Conservation (phyloP, 371 early-diverging fungal genomes). For the Nematocida ausubeli region DNA sequence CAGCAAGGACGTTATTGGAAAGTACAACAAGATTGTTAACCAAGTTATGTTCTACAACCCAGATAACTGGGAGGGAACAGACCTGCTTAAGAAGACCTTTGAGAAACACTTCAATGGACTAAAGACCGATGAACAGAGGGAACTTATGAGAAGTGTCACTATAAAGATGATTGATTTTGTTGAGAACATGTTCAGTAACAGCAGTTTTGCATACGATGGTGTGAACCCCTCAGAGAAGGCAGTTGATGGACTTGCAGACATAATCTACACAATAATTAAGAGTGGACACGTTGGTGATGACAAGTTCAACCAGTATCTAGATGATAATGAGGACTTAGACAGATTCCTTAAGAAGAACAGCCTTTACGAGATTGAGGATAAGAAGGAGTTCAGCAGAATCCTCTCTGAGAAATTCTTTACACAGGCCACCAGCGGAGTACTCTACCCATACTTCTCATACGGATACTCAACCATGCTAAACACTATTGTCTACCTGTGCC, state of each 20-base stretch:
- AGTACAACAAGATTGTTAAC: slow-evolving; percentile 1
- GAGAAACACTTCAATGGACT: neutral
- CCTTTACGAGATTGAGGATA: neutral
- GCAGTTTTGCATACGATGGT: slow-evolving; percentile 4
- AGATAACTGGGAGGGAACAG: neutral
- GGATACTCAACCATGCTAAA: slow-evolving; percentile 42
- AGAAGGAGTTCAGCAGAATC: neutral
- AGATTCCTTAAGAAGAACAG: slow-evolving; percentile 28
- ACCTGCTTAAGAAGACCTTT: neutral
- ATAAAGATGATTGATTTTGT: neutral
- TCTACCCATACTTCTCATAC: slow-evolving; percentile 23
- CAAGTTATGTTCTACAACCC: neutral
- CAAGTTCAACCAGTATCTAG: neutral
- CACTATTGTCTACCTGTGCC: slow-evolving; percentile 31
- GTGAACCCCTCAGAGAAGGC: slow-evolving; percentile 1
- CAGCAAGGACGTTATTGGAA: neutral
- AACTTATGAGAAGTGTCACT: neutral
- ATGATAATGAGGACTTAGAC: slow-evolving; percentile 7
- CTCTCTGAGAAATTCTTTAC: slow-evolving; percentile 30
- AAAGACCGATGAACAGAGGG: neutral
- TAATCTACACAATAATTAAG: neutral
- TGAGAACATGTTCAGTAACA: neutral
- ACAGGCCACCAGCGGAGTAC: neutral
- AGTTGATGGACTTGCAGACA: neutral
- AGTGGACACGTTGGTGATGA: neutral